These are phyloP conservation scores for Brassica incana DNA, from an alignment of 345 rosid genomes.

Conservation along the genomic window DNA sequence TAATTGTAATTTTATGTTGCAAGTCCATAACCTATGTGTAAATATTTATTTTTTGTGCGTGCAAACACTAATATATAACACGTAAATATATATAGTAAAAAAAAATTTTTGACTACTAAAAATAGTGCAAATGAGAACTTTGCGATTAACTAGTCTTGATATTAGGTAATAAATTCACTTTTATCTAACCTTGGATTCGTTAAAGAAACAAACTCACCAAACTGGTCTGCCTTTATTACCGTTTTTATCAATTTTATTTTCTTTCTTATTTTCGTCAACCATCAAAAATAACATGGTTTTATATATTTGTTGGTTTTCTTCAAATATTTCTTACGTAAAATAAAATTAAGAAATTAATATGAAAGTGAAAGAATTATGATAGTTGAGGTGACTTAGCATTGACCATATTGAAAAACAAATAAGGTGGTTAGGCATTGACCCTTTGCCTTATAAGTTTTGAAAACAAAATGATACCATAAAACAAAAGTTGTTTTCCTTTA, in stretches of 20 bases:
- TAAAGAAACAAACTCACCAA: constrained; percentile 36
- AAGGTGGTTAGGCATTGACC: constrained; percentile 39
- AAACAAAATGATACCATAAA: constrained; percentile 43
- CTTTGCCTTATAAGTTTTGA: constrained; percentile 39
- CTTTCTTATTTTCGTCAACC: constrained; percentile 7
- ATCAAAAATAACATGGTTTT: constrained; percentile 13
- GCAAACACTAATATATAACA: not conserved
- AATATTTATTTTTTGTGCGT: not conserved
- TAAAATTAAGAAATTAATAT: not conserved
- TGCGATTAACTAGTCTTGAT: not conserved
- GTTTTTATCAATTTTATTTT: constrained; percentile 24
- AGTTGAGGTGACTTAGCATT: constrained; percentile 39
- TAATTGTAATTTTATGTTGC: not conserved
- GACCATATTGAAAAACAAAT: constrained; percentile 35
- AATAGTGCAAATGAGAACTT: not conserved
- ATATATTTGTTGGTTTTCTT: not conserved
- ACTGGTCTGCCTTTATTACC: constrained; percentile 40
- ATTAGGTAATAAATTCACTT: constrained; percentile 13
- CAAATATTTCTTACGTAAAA: constrained; percentile 7
- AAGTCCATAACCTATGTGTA: not conserved
- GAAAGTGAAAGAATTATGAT: constrained; percentile 29
- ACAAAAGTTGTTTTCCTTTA: constrained; percentile 37
- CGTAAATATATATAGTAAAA: not conserved
- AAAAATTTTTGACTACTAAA: no score
- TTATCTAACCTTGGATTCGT: constrained; percentile 38